phyloP scores from a whole-genome alignment of 1,284 basidiomycete genomes.

The Moesziomyces sp. region DNA sequence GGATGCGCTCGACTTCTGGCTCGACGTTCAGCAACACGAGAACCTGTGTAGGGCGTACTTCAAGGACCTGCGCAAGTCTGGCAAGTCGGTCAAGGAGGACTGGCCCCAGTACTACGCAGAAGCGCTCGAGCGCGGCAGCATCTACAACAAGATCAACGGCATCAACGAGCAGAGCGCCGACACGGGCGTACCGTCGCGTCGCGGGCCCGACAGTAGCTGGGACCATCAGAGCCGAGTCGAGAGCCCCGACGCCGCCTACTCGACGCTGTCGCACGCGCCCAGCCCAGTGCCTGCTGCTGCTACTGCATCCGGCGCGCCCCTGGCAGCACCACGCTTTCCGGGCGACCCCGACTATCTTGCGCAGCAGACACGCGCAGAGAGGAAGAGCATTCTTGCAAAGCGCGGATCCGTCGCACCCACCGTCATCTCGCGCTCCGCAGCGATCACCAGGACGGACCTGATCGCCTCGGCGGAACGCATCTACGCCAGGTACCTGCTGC shows the following conservation, averaged over 20 bases:
- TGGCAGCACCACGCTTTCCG: constrained; percentile 55
- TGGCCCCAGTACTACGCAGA: constrained; percentile 91
- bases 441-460: constrained; percentile 88
- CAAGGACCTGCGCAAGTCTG: constrained; percentile 95
- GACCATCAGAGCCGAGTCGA: constrained; percentile 40
- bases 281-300: constrained; percentile 19
- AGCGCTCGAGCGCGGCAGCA: constrained; percentile 79
- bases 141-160: constrained; percentile 89
- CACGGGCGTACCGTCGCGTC: constrained; percentile 1
- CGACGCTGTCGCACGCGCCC: constrained; percentile 27
- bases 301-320: constrained; percentile 15
- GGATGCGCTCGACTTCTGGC: constrained; percentile 97
- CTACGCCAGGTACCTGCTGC: constrained; percentile 86
- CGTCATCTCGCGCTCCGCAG: constrained; percentile 82
- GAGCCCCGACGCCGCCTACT: constrained; percentile 39
- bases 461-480: constrained; percentile 94
- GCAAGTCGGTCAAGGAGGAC: constrained; percentile 88
- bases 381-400: constrained; percentile 58
- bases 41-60: constrained; percentile 98
- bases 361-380: constrained; percentile 47
- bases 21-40: constrained; percentile 98
- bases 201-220: constrained; percentile 30
- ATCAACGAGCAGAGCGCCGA: constrained; percentile 68
- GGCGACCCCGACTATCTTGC: constrained; percentile 63
- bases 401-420: constrained; percentile 59